phyloP scores from a whole-genome alignment of 768 basidiomycete species.

The Boletus reticulatus region DNA sequence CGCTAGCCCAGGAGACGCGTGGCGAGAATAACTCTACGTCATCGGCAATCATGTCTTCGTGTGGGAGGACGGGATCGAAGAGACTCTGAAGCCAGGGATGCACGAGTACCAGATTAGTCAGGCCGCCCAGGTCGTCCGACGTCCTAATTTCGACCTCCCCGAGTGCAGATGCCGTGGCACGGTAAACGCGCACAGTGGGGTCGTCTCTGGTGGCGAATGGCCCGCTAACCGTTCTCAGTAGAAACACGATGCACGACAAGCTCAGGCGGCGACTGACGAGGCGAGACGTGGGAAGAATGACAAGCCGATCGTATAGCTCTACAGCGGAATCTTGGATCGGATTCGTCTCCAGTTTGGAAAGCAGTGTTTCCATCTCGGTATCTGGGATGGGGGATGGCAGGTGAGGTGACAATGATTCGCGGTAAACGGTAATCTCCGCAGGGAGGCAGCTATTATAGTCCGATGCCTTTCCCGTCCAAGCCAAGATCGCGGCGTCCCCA shows the following conservation, averaged over 20 bases:
- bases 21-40: slow-evolving; percentile 2
- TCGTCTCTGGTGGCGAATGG: background rate
- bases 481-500: slow-evolving; percentile 12
- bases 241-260: slow-evolving; percentile 14
- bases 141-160: slow-evolving; percentile 12
- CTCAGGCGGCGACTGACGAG: slow-evolving; percentile 16
- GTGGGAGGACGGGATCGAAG: slow-evolving; percentile 14
- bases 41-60: slow-evolving; percentile 18
- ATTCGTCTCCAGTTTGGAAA: slow-evolving; percentile 1
- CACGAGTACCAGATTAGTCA: slow-evolving; percentile 16
- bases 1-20: background rate
- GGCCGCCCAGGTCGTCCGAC: slow-evolving; percentile 1
- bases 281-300: slow-evolving; percentile 10
- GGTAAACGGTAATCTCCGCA: slow-evolving; percentile 18
- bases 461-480: slow-evolving; percentile 19
- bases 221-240: slow-evolving; percentile 7
- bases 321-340: slow-evolving; percentile 4
- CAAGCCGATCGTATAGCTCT: slow-evolving; percentile 9
- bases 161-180: slow-evolving; percentile 7
- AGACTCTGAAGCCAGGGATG: slow-evolving; percentile 18
- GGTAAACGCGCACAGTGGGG: slow-evolving; percentile 6
- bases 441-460: slow-evolving; percentile 25
- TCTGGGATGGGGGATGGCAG: slow-evolving; percentile 7
- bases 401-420: background rate
- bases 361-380: slow-evolving; percentile 6